These are phyloP conservation scores for Solanum gandarillasii DNA, from an alignment of 257 asterid species.

Conservation along the genomic window DNA sequence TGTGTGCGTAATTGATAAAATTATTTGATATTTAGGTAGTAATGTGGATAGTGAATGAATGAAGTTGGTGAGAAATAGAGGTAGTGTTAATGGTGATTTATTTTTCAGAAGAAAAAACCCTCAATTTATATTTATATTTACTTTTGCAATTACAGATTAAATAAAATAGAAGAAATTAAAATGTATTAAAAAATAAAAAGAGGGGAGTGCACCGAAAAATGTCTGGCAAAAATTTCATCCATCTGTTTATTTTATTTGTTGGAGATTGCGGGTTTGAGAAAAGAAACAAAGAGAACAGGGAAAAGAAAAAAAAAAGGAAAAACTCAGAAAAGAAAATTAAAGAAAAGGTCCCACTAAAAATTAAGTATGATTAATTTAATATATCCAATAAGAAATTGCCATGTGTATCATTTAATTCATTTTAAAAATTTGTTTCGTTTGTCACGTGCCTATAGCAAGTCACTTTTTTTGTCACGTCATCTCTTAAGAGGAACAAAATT, in stretches of 20 bases:
- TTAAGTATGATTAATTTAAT: neutral
- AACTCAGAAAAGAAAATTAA: neutral
- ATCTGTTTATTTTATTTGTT: neutral
- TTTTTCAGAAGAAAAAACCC: neutral
- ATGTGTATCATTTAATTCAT: neutral
- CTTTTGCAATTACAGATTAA: neutral
- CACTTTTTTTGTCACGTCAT: no score
- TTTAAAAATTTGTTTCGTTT: no score
- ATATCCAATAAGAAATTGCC: neutral
- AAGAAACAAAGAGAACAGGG: neutral
- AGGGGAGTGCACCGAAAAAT: neutral
- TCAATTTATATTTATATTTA: no score
- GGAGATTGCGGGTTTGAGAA: neutral
- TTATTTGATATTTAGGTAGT: neutral
- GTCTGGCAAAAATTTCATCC: neutral
- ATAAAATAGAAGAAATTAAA: neutral
- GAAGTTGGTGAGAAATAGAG: neutral
- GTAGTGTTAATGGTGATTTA: neutral
- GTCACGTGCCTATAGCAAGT: no score
- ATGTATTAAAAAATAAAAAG: neutral
- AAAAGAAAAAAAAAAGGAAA: no score
- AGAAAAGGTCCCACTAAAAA: neutral
- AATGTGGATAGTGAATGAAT: neutral
- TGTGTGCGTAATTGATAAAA: neutral
- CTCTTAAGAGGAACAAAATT: no score